Percentiles rank a stretch among this genome's conserved stretches.
Evolutionary conservation across 768 basidiomycete genomes (phyloP).

Genomic region (Boletellus emodensis): DNA sequence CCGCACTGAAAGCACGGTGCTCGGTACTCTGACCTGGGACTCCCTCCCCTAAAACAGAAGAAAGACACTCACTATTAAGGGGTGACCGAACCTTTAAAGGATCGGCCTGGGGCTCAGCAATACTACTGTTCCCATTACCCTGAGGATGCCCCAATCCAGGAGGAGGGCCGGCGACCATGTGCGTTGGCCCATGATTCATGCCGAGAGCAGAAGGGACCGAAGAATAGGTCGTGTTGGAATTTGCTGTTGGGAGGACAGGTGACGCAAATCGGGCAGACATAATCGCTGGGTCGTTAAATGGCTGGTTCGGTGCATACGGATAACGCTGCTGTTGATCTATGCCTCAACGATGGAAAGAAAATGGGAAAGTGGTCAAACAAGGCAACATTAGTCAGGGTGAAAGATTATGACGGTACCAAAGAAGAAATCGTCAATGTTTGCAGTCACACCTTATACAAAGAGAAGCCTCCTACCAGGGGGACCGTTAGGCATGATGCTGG

Average conservation of each 20-base stretch:
- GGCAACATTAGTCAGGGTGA: slow-evolving; percentile 22
- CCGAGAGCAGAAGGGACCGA: slow-evolving; percentile 12
- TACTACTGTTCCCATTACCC: slow-evolving; percentile 17
- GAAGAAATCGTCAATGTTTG: slow-evolving; percentile 33
- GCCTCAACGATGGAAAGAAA: slow-evolving; percentile 17
- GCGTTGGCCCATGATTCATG: slow-evolving; percentile 10
- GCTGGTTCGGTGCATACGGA: slow-evolving; percentile 37
- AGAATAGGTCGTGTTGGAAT: slow-evolving; percentile 11
- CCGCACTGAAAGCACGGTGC: slow-evolving; percentile 88
- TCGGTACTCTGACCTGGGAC: slow-evolving; percentile 78
- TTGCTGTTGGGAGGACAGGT: slow-evolving; percentile 27
- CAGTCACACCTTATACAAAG: slow-evolving; percentile 33
- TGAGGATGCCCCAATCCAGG: slow-evolving; percentile 57
- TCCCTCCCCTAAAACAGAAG: slow-evolving; percentile 67
- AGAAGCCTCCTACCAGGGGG: slow-evolving; percentile 49
- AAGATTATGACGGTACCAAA: slow-evolving; percentile 23
- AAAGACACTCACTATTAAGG: slow-evolving; percentile 62
- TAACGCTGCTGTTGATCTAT: slow-evolving; percentile 36
- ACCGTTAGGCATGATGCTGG: slow-evolving; percentile 30
- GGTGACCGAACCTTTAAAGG: slow-evolving; percentile 20
- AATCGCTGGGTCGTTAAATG: slow-evolving; percentile 73
- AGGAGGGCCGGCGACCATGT: slow-evolving; percentile 53
- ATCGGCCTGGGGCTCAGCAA: slow-evolving; percentile 23
- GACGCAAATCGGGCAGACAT: slow-evolving; percentile 70
- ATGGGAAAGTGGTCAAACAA: slow-evolving; percentile 10